Evolutionary conservation across 345 rosid genomes (phyloP), one percentile per base, ranked within the genome.

Genomic region (Physaria fendleri): DNA sequence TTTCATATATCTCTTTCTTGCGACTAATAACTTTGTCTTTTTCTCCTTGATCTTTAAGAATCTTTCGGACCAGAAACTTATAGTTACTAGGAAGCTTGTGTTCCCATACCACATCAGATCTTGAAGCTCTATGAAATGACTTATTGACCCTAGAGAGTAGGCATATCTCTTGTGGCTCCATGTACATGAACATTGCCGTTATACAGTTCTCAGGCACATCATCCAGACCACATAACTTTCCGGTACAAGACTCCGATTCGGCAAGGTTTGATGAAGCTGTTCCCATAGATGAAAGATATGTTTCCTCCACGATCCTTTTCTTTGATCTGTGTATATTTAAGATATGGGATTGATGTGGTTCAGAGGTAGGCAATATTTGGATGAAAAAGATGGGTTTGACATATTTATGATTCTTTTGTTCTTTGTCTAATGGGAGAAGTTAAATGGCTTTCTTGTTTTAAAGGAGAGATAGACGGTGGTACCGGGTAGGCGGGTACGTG

Each of bases 161-260:
- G 59, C 95, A 92, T 17, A 92, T 92, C 78, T 81, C 88, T n/a
- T 78, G 87, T 4, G 98, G 96, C 56, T 92, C 96, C 68, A 92
- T 34, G 76, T 64, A 62, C 76, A 70, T 74, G 0, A 82, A 59
- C 69, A 92, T 81, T 6, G 75, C 68, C 5, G 96, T 75, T 15
- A 82, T 65, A 50, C 96, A 88, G 43, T 73, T 78, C 69, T 88
- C 96, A 8, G 96, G 96, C 9, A 92, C 55, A 35, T 92, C 95
- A 6, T 67, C 78, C 0, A 92, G 76, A 56, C 78, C 61, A 2
- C 84, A 33, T 43, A 50, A 12, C 25, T 20, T 50, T 59, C 3
- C 12, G 28, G 40, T 64, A 12, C 11, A 15, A 21, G 29, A 38
- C 3, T 66, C 61, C n/a, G 78, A 70, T 10, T 44, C 28, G 0